phyloP scores from a whole-genome alignment of 164 flowering plant genomes.

The Litsea cubeba region DNA sequence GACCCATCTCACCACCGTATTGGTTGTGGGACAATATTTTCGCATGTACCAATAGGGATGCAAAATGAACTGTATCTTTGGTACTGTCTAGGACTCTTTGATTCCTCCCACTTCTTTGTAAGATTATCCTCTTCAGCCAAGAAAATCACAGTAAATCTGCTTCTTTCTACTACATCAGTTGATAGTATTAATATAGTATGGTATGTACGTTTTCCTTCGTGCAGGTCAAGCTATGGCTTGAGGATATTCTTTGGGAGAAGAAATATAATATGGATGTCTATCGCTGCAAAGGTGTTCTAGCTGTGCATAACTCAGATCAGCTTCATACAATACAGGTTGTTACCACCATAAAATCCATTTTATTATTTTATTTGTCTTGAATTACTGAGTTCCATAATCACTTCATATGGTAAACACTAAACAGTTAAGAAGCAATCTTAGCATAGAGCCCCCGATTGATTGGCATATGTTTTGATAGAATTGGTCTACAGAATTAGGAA shows the following conservation, averaged over 20 bases:
- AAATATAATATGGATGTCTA: slow-evolving; percentile 79
- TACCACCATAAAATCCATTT: background rate
- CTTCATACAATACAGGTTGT: slow-evolving; percentile 80
- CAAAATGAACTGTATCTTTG: no score
- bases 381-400: background rate
- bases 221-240: slow-evolving; percentile 79
- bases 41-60: no score
- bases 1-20: no score
- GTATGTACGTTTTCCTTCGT: slow-evolving; percentile 1
- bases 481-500: no score
- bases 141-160: background rate
- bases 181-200: background rate
- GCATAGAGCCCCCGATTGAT: no score
- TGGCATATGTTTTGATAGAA: no score
- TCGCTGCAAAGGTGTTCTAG: slow-evolving; percentile 86
- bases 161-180: background rate
- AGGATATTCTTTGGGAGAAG: slow-evolving; percentile 97
- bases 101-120: background rate
- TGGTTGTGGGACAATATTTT: no score
- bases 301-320: slow-evolving; percentile 53
- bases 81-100: no score
- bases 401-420: no score
- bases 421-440: no score
- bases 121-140: background rate
- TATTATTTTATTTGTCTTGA: background rate